Conservation (phyloP, 192 early-diverging fungal genomes). For the Allomyces macrogynus region DNA sequence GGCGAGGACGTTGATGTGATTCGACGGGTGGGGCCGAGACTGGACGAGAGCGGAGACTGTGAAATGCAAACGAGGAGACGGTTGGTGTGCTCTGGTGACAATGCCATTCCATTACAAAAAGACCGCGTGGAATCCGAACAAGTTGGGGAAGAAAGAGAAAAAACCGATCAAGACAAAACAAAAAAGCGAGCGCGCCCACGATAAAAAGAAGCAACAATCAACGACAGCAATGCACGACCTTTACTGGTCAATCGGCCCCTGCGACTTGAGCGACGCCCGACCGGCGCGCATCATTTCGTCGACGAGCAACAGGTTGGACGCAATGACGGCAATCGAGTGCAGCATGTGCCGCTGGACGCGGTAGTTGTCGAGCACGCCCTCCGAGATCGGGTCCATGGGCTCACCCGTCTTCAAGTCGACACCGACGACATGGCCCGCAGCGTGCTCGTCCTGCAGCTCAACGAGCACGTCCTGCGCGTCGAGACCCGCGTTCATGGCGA, state of each 20-base stretch:
- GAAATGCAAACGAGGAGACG: neutral
- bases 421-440: constrained; percentile 76
- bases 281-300: constrained; percentile 93
- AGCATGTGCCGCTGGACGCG: constrained; percentile 89
- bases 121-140: neutral
- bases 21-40: neutral
- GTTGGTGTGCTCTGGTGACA: neutral
- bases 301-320: constrained; percentile 87
- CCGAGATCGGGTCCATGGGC: constrained; percentile 67
- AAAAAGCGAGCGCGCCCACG: neutral
- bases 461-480: constrained; percentile 94
- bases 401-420: constrained; percentile 87
- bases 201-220: no score
- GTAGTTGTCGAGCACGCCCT: constrained; percentile 98
- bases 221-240: no score
- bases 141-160: constrained; percentile 1
- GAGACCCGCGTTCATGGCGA: constrained; percentile 87
- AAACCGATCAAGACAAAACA: neutral
- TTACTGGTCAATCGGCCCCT: neutral
- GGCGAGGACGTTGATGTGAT: neutral
- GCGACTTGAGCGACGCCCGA: constrained; percentile 20
- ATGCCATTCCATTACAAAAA: neutral
- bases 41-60: neutral
- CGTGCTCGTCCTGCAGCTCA: constrained; percentile 74
- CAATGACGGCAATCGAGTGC: constrained; percentile 93